A percentile compares a stretch with the other conserved stretches of the same genome.
Evolutionary conservation across 2,329 filamentous ascomycete genomes (phyloP).

Genomic region (Akanthomyces lecanii): DNA sequence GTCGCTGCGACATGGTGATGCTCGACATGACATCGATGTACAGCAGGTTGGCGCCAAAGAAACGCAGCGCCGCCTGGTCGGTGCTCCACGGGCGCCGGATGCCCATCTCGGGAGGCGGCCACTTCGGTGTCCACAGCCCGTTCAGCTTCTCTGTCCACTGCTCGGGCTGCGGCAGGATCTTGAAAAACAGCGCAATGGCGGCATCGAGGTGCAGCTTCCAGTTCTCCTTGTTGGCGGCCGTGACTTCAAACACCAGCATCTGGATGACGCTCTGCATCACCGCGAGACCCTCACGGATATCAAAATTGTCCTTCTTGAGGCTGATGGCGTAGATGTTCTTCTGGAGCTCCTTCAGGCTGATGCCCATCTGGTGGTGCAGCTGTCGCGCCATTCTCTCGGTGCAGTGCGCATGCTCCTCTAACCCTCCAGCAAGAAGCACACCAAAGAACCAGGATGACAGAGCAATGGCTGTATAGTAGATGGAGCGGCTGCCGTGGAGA

Average conservation of each 20-base stretch:
- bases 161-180: constrained; percentile 37
- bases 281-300: constrained; percentile 32
- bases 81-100: constrained; percentile 38
- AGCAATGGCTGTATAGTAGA: constrained; percentile 54
- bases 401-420: constrained; percentile 32
- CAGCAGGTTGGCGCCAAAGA: constrained; percentile 43
- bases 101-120: constrained; percentile 32
- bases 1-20: constrained; percentile 40
- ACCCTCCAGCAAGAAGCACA: constrained; percentile 36
- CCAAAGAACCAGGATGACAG: constrained; percentile 55
- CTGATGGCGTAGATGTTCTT: constrained; percentile 38
- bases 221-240: constrained; percentile 41
- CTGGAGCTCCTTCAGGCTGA: constrained; percentile 41
- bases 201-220: constrained; percentile 49
- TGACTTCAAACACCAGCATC: constrained; percentile 50
- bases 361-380: constrained; percentile 41
- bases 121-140: constrained; percentile 28
- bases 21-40: constrained; percentile 49
- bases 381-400: constrained; percentile 34
- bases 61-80: constrained; percentile 44
- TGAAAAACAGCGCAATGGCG: constrained; percentile 45
- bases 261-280: constrained; percentile 50
- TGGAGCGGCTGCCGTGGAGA: constrained; percentile 47
- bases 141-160: constrained; percentile 35
- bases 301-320: constrained; percentile 26